Evolutionary conservation across 495 filamentous ascomycete genomes (phyloP).

Genomic region (Hyphodiscus hymeniophilus): DNA sequence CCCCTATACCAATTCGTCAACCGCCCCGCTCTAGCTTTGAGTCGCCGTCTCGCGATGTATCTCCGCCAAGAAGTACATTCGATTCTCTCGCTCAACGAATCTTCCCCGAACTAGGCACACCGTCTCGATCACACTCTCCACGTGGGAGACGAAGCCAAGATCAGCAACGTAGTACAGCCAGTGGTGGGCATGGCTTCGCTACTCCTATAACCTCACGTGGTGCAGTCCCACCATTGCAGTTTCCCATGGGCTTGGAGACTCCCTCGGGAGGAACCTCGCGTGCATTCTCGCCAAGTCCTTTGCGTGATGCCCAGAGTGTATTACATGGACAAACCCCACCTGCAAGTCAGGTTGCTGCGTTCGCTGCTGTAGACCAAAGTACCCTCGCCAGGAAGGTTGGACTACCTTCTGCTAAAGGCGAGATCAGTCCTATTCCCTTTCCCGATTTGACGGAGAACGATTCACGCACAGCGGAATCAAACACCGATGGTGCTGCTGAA

Average conservation of each 20-base stretch:
- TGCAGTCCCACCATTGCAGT: slow-evolving; percentile 15
- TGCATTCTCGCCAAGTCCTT: slow-evolving; percentile 18
- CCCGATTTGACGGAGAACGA: slow-evolving; percentile 10
- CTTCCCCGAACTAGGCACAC: slow-evolving; percentile 41
- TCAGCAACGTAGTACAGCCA: slow-evolving; percentile 11
- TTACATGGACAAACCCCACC: slow-evolving; percentile 3
- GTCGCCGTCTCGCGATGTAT: slow-evolving; percentile 13
- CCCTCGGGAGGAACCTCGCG: slow-evolving; percentile 15
- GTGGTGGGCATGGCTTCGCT: slow-evolving; percentile 15
- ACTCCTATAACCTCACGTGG: slow-evolving; percentile 14
- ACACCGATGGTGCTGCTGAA: slow-evolving; percentile 24
- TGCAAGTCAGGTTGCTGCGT: slow-evolving; percentile 38
- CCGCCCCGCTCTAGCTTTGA: slow-evolving; percentile 17
- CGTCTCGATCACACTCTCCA: slow-evolving; percentile 40
- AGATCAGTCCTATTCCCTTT: slow-evolving; percentile 20
- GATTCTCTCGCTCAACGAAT: slow-evolving; percentile 50
- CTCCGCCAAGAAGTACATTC: slow-evolving; percentile 38
- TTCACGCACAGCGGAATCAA: slow-evolving; percentile 16
- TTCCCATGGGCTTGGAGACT: slow-evolving; percentile 15
- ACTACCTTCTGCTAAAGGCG: slow-evolving; percentile 26
- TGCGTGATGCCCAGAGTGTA: slow-evolving; percentile 2
- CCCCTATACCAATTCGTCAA: slow-evolving; percentile 21
- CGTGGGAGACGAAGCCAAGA: slow-evolving; percentile 32
- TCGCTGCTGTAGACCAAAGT: slow-evolving; percentile 44
- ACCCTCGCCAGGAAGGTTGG: slow-evolving; percentile 40